These are phyloP conservation scores for Thinopyrum elongatum DNA, from an alignment of 176 grass and related monocot genomes.

Conservation along the genomic window DNA sequence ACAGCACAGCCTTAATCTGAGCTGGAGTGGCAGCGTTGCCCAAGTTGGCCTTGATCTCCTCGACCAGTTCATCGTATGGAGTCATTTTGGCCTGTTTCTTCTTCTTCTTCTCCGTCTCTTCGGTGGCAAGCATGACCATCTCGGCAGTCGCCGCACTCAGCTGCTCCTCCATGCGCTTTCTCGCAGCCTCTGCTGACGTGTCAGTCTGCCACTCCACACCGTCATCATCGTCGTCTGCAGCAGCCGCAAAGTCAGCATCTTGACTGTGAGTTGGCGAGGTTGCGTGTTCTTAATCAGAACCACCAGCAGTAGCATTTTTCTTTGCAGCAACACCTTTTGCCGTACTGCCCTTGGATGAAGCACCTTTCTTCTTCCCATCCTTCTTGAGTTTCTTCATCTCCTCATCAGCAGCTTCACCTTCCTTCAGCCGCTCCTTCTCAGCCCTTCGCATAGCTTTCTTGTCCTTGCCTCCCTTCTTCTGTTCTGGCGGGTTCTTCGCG, in stretches of 20 bases:
- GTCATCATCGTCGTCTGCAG: constrained; percentile 39
- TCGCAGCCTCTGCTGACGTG: constrained; percentile 66
- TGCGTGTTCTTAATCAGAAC: constrained; percentile 72
- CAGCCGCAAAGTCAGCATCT: constrained; percentile 41
- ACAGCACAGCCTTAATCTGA: constrained; percentile 50
- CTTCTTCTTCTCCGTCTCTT: constrained; percentile 45
- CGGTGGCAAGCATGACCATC: constrained; percentile 76
- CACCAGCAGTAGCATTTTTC: constrained; percentile 36
- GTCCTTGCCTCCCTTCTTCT: constrained; percentile 74
- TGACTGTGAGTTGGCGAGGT: constrained; percentile 44
- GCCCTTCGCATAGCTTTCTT: constrained; percentile 89
- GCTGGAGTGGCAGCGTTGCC: constrained; percentile 36
- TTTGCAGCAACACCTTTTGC: constrained; percentile 25
- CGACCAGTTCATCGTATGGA: constrained; percentile 36
- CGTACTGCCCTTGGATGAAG: constrained; percentile 39
- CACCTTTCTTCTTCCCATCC: constrained; percentile 60
- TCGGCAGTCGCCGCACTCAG: constrained; percentile 77
- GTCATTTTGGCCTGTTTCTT: constrained; percentile 5
- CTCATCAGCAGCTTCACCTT: constrained; percentile 89
- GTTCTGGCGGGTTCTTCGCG: constrained; percentile 65
- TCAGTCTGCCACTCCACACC: constrained; percentile 87
- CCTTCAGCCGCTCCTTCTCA: constrained; percentile 78
- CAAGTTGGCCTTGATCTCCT: constrained; percentile 53
- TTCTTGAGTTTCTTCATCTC: constrained; percentile 86
- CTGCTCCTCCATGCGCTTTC: constrained; percentile 79